Evolutionary conservation across 805 yeast species (phyloP), one percentile per base, ranked within the genome.

Genomic region (Starmera pachycereana): DNA sequence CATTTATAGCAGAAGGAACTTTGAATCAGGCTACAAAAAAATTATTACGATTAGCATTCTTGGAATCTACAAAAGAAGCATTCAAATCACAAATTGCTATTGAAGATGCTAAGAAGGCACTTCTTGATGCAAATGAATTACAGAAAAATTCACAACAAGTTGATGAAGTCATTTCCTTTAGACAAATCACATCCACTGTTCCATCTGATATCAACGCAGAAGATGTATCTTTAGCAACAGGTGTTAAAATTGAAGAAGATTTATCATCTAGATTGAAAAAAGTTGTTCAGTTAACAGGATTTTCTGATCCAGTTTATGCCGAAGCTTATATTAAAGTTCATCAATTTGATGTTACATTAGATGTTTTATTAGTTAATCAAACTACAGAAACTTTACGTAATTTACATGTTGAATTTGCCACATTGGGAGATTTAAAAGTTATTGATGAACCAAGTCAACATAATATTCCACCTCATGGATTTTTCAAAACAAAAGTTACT

Each of bases 311-410:
- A 16, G 94, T 92, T 29, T 92, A 92, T 59, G 97, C 96, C 7
- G 99, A 92, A 65, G 98, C 97, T 1, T 86, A 83, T 55, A 86
- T 92, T 49, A 85, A 85, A 49, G 92, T 87, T n/a, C 95, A 89
- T 54, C 97, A 94, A 64, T 92, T 83, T 59, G 97, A 94, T 60
- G 95, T 92, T 53, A 88, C 88, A 0, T 71, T 92, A 51, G 98
- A 94, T 53, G 96, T 92, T 13, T 68, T 92, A 60, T 66, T 92
- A 46, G 97, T 92, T 36, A 92, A 92, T 60, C 99, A 92, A 66
- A 92, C 99, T 3, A 79, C 78, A 6, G 82, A 76, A 44, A 92
- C 98, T 4, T 72, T 92, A 60, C 82, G 94, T 54, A 90, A 94
- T 60, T 66, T 92, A 47, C 79, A 87, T 38, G 95, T 90, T 41